Evolutionary conservation across 176 grass and related monocot genomes (phyloP).

Genomic region (Tillandsia leiboldiana): DNA sequence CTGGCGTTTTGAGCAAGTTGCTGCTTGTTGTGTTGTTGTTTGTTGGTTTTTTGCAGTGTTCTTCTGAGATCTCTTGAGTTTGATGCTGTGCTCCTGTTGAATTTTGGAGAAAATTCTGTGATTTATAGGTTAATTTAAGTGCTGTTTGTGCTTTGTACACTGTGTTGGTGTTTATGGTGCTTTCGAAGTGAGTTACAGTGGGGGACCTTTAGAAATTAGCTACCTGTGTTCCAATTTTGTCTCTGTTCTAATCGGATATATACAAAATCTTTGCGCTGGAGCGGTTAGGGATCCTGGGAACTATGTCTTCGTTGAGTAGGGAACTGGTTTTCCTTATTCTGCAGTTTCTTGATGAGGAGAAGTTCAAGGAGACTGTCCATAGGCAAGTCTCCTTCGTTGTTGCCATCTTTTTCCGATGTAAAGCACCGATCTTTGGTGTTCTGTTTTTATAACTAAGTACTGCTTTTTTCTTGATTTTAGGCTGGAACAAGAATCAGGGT

Average conservation of each 20-base stretch:
- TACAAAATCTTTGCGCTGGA: constrained; percentile 51
- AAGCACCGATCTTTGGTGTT: not conserved
- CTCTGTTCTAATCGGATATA: not conserved
- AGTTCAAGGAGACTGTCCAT: constrained; percentile 88
- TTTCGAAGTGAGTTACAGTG: constrained; percentile 11
- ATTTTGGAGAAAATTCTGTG: not conserved
- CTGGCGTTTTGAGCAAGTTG: too few species aligned
- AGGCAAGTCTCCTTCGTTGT: constrained; percentile 24
- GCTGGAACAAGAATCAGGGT: constrained; percentile 95
- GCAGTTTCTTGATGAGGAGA: constrained; percentile 90
- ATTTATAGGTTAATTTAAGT: not conserved
- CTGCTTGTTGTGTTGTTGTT: too few species aligned
- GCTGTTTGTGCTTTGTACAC: not conserved
- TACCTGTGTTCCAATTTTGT: not conserved
- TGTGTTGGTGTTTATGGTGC: not conserved
- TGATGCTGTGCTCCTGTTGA: constrained; percentile 10
- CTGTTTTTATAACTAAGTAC: not conserved
- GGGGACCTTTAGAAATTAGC: constrained; percentile 28
- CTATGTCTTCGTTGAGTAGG: constrained; percentile 91
- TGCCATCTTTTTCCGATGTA: constrained; percentile 6
- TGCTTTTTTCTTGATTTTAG: constrained; percentile 14
- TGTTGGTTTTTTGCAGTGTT: too few species aligned
- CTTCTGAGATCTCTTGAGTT: not conserved
- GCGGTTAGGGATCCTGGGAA: constrained; percentile 57
- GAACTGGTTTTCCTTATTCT: constrained; percentile 90